phyloP scores from a whole-genome alignment of 345 rosid species.

The Ailanthus altissimus region DNA sequence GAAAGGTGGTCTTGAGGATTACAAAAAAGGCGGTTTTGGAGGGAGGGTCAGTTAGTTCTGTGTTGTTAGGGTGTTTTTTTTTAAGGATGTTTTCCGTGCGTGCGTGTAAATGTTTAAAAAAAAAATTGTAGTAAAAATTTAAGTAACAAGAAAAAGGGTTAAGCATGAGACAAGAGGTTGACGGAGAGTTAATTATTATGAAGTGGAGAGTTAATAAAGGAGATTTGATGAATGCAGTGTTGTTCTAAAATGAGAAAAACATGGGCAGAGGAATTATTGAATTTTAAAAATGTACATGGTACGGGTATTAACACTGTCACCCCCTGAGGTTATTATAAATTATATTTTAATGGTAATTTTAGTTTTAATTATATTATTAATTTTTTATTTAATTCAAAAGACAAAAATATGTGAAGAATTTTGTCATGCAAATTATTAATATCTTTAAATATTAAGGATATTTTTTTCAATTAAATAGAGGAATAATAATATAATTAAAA shows the following conservation, averaged over 20 bases:
- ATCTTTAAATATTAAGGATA: too few relatives aligned
- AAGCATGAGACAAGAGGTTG: constrained; percentile 48
- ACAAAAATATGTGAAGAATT: too few relatives aligned
- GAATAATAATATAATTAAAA: too few relatives aligned
- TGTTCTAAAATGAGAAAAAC: background rate
- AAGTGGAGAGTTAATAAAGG: background rate
- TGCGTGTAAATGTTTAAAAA: too few relatives aligned
- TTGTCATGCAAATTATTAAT: too few relatives aligned
- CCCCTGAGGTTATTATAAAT: too few relatives aligned
- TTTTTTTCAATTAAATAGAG: too few relatives aligned
- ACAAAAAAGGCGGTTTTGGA: constrained; percentile 35
- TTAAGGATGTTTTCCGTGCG: constrained; percentile 5
- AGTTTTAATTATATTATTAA: too few relatives aligned
- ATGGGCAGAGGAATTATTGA: constrained; percentile 1
- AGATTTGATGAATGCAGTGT: background rate
- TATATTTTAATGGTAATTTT: too few relatives aligned
- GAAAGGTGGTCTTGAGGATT: constrained; percentile 10
- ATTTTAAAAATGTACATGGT: background rate
- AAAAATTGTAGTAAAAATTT: background rate
- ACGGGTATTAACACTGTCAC: too few relatives aligned
- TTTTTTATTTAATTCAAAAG: too few relatives aligned
- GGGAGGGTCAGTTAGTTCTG: constrained; percentile 5
- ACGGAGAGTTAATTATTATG: constrained; percentile 25
- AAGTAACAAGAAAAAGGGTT: background rate
- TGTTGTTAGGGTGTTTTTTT: background rate